phyloP scores from a whole-genome alignment of 192 early-diverging fungal species.

The Blastocladiella britannica region DNA sequence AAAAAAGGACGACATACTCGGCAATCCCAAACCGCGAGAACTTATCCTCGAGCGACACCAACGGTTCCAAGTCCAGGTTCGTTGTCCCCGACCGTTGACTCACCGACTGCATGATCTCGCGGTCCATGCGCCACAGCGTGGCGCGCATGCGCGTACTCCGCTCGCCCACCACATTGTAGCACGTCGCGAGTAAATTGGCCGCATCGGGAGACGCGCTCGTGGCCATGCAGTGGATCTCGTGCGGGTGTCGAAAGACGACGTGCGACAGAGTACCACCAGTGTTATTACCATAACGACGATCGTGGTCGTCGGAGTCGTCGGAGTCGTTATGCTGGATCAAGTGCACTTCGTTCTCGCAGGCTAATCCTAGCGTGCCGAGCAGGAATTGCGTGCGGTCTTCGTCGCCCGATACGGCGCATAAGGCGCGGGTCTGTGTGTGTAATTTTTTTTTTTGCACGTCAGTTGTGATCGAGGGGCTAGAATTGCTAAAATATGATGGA shows the following conservation, averaged over 20 bases:
- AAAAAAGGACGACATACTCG: too few relatives aligned
- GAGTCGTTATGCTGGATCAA: constrained; percentile 55
- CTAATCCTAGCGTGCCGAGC: constrained; percentile 39
- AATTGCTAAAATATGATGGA: constrained; percentile 8
- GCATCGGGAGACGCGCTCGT: constrained; percentile 23
- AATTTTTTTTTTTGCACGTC: neutral
- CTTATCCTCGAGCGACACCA: constrained; percentile 6
- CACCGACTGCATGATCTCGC: constrained; percentile 7
- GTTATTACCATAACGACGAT: too few relatives aligned
- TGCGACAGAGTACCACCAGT: constrained; percentile 23
- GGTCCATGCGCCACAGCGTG: constrained; percentile 8
- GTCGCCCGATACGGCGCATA: constrained; percentile 36
- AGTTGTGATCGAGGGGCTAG: neutral
- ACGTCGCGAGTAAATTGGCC: constrained; percentile 37
- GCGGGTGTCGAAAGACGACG: constrained; percentile 35
- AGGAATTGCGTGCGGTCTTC: constrained; percentile 48
- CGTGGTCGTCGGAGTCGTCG: constrained; percentile 44
- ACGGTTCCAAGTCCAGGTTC: constrained; percentile 12
- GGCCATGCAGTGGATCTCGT: constrained; percentile 44
- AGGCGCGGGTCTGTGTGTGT: constrained; percentile 25
- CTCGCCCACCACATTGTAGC: constrained; percentile 15
- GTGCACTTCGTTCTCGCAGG: constrained; percentile 44
- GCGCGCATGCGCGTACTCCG: constrained; percentile 2
- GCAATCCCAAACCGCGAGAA: neutral
- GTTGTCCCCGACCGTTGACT: constrained; percentile 10